Conservation (phyloP, 805 yeast genomes). For the Saccharomyces paradoxus region DNA sequence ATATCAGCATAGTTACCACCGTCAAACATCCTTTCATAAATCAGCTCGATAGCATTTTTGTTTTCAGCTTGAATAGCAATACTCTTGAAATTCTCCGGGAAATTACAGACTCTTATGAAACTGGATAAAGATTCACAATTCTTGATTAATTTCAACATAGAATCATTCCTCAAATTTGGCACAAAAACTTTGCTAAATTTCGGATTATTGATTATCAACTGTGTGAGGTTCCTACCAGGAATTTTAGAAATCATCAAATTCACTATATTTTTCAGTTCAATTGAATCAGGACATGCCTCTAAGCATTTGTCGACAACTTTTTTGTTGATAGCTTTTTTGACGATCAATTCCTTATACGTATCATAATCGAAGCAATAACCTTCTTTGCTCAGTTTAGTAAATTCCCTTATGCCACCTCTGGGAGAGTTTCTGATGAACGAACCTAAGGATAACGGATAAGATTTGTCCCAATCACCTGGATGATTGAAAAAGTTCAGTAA, state of each 20-base stretch:
- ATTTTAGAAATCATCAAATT: conserved; percentile 15
- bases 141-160: conserved; percentile 18
- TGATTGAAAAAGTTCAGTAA: conserved; percentile 17
- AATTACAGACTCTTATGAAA: conserved; percentile 16
- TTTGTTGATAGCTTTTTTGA: conserved; percentile 11
- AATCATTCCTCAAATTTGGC: conserved; percentile 19
- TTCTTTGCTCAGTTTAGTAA: conserved; percentile 15
- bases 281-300: conserved; percentile 13
- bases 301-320: conserved; percentile 14
- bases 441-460: conserved; percentile 26
- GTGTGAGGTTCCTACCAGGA: conserved; percentile 8
- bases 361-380: conserved; percentile 29
- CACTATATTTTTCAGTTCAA: conserved; percentile 15
- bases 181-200: conserved; percentile 7
- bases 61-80: conserved; percentile 25
- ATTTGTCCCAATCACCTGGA: conserved; percentile 31
- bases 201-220: conserved; percentile 11
- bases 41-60: conserved; percentile 16
- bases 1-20: conserved; percentile 13
- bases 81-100: conserved; percentile 23
- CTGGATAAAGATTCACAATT: conserved; percentile 6
- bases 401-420: conserved; percentile 22
- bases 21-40: conserved; percentile 17
- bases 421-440: conserved; percentile 21
- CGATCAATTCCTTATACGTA: conserved; percentile 25